Percentiles rank a stretch among this genome's conserved stretches.
Evolutionary conservation across 2,329 filamentous ascomycete genomes (phyloP).

Genomic region (Claviceps sorghi): DNA sequence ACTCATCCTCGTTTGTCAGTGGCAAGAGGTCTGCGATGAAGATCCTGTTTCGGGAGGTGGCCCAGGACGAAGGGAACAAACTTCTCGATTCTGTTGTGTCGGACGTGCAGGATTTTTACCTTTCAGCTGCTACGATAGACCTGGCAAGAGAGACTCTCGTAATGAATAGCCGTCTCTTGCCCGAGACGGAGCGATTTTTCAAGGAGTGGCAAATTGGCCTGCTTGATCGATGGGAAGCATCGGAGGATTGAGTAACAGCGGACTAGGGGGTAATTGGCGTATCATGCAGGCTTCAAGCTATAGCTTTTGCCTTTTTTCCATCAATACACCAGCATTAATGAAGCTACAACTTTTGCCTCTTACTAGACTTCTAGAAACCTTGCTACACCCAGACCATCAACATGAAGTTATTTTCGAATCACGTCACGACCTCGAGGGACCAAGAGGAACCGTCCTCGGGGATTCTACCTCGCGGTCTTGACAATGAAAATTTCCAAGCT

Average conservation of each 20-base stretch:
- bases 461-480: too few species aligned
- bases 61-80: constrained; percentile 27
- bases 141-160: constrained; percentile 29
- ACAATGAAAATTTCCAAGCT: too few species aligned
- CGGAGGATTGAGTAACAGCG: background rate
- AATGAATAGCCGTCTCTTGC: constrained; percentile 36
- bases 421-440: too few species aligned
- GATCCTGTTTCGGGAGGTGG: constrained; percentile 34
- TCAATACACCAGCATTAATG: too few species aligned
- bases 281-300: too few species aligned
- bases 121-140: constrained; percentile 36
- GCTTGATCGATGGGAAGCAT: constrained; percentile 28
- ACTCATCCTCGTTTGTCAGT: constrained; percentile 26
- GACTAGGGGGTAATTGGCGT: too few species aligned
- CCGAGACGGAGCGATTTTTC: constrained; percentile 40
- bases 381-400: too few species aligned
- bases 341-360: too few species aligned
- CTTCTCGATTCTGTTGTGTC: constrained; percentile 37
- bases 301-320: too few species aligned
- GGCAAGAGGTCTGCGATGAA: constrained; percentile 31
- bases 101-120: constrained; percentile 42
- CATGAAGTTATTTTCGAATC: too few species aligned
- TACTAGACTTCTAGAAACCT: too few species aligned
- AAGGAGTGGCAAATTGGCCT: constrained; percentile 55
- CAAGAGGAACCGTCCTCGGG: too few species aligned